Base-by-base conservation (phyloP, 108 stramenopile genomes). In the Parmales sp. region DNA sequence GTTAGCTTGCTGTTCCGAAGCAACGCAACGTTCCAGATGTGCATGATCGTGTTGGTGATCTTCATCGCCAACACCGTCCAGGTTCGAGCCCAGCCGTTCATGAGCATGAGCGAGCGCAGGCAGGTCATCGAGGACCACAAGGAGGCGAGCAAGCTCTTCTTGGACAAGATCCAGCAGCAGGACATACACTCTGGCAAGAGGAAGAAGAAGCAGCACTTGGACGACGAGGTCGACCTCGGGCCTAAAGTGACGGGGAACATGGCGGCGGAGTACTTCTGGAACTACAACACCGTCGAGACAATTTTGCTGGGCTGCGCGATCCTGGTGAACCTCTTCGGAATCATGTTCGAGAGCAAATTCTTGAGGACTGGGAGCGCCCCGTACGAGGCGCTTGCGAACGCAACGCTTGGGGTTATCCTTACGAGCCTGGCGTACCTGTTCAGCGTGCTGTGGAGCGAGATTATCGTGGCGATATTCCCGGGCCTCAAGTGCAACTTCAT, bases 281-380 rank as follows among this genome's bases (percentile, higher is more conserved):
- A 74, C 39, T 74, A 74, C 73, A 74, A 74, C 68, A 63, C 73
- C 22, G 68, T 74, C 38, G 73, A 74, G 46, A 11, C 45, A 3
- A 34, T 69, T 25, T 34, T 74, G 51, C 50, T 74, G 4, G 39
- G 7, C 4, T 74, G 48, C 49, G 25, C 44, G 7, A 63, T 74
- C 16, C 54, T 74, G 8, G 73, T 74, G 1, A 48, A 28, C 25
- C 31, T 74, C 28, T 31, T 25, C 29, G 69, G 69, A 9, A 9
- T 69, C 37, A 64, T 69, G 67, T 69, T 74, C 44, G 64, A 64
- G 31, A 60, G 54, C 16, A 20, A 60, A 34, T 60, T 26, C 54
- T 34, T 60, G 54, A 20, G 36, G 54, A 11, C 31, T 16, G 20
- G 36, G 26, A 34, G 29, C 29, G 29, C 18, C 31, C 11, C 13